Base-by-base conservation (phyloP, 73 alveolate genomes). In the Blepharisma stoltei region DNA sequence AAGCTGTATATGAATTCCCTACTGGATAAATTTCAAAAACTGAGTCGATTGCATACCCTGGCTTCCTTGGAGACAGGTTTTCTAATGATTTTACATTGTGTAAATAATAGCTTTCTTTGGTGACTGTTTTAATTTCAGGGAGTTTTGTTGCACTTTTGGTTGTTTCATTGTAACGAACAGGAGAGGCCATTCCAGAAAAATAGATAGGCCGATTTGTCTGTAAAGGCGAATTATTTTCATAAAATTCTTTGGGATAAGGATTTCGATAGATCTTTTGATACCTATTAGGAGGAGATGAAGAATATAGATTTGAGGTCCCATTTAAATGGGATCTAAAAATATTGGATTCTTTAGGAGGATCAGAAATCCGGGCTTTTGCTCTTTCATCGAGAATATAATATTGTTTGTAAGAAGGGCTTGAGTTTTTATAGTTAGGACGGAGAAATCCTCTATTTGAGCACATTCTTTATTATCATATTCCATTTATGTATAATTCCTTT, bases 381-480 rank as follows among this genome's bases (percentile, higher is more conserved):
- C 23, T 11, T 11, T 52, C n/a, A 52, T 52, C 27, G 66, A 52
- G 66, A 4, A 14, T 11, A 20, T 52, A 52, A 20, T 52, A 14
- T 52, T 11, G 66, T 4, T 20, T 52, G n/a, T 32, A 32, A 32
- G 0, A 3, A 32, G 66, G 66, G 23, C 66, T 52, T 52, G 66
- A 20, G 66, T 52, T 52, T 0, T 52, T 52, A 20, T 52, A 14
- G 66, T 52, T 14, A 20, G 66, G 23, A 14, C 66, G 66, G 66
- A 52, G 66, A 52, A 52, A 52, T 11, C 66, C 66, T 52, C 66
- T 52, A 52, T 52, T 52, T 20, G 66, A 14, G 66, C 4, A 52
- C 66, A 52, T 52, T 52, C 41, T 32, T 32, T 32, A 32, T 32
- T 32, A 32, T 32, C 41, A 3, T 3, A 32, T 32, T 32, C 41